Percentiles rank a stretch among this genome's conserved stretches.
phyloP scores from a whole-genome alignment of 164 flowering plant species.

The Piper longum region DNA sequence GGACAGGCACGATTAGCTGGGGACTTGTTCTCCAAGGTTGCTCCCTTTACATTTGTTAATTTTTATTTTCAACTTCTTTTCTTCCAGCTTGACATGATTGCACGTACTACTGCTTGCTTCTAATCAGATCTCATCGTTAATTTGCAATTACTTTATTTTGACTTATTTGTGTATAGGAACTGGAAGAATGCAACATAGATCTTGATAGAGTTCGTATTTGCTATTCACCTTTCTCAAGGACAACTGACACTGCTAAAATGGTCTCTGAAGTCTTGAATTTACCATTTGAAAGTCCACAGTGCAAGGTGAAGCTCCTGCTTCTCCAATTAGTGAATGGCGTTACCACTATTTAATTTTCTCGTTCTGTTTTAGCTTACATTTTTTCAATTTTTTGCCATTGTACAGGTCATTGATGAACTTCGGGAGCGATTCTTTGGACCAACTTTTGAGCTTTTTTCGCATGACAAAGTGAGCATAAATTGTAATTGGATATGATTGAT shows the following conservation, averaged over 20 bases:
- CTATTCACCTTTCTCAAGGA: slow-evolving; percentile 92
- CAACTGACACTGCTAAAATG: slow-evolving; percentile 63
- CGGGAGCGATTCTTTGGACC: slow-evolving; percentile 94
- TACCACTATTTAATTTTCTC: background rate
- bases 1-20: slow-evolving; percentile 71
- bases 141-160: background rate
- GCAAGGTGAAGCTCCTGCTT: slow-evolving; percentile 36
- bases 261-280: slow-evolving; percentile 61
- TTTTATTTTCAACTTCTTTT: background rate
- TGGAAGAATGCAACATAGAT: slow-evolving; percentile 38
- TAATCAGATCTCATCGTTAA: too few species aligned
- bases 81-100: background rate
- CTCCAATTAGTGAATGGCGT: background rate
- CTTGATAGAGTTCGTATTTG: slow-evolving; percentile 71
- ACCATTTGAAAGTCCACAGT: slow-evolving; percentile 68
- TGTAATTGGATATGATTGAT: background rate
- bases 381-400: slow-evolving; percentile 3
- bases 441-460: slow-evolving; percentile 66
- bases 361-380: background rate
- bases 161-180: slow-evolving; percentile 32
- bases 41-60: background rate
- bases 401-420: slow-evolving; percentile 58
- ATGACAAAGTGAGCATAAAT: slow-evolving; percentile 56
- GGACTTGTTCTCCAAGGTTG: slow-evolving; percentile 47
- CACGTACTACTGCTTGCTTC: background rate